phyloP scores from a whole-genome alignment of 2,329 filamentous ascomycete genomes.

The Trichophyton equinum region DNA sequence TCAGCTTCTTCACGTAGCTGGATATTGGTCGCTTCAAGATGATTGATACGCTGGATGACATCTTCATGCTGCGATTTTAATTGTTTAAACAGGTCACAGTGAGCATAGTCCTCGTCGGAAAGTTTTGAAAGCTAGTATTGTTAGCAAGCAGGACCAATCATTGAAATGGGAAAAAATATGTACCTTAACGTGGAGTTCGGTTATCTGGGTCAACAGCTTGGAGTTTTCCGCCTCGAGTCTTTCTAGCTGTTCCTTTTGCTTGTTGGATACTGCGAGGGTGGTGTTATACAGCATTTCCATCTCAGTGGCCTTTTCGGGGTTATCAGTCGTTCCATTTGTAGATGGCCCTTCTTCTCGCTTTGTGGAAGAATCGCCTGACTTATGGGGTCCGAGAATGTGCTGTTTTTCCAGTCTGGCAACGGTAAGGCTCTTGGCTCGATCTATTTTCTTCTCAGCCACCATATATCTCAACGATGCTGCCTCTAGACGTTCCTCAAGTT shows the following conservation, averaged over 20 bases:
- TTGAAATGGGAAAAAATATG: slow-evolving; percentile 17
- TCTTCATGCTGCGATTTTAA: slow-evolving; percentile 86
- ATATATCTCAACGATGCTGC: slow-evolving; percentile 82
- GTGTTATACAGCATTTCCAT: slow-evolving; percentile 67
- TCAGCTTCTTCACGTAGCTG: slow-evolving; percentile 74
- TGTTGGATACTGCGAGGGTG: slow-evolving; percentile 59
- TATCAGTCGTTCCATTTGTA: slow-evolving; percentile 39
- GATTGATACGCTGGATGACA: slow-evolving; percentile 80
- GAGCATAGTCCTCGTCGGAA: slow-evolving; percentile 85
- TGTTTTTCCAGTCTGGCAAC: slow-evolving; percentile 88
- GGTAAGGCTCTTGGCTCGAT: slow-evolving; percentile 75
- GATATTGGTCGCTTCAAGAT: slow-evolving; percentile 77
- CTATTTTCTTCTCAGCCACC: slow-evolving; percentile 88
- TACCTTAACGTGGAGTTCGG: slow-evolving; percentile 50
- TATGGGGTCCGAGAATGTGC: slow-evolving; percentile 55
- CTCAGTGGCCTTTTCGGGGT: slow-evolving; percentile 46
- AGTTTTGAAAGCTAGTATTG: slow-evolving; percentile 50
- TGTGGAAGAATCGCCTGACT: slow-evolving; percentile 35
- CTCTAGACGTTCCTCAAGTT: slow-evolving; percentile 75
- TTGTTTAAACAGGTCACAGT: slow-evolving; percentile 86
- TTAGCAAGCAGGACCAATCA: neutral
- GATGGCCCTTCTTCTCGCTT: slow-evolving; percentile 39
- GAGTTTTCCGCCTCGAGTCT: slow-evolving; percentile 66
- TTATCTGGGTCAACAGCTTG: slow-evolving; percentile 63
- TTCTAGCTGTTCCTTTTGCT: slow-evolving; percentile 81